Conservation (phyloP, 768 basidiomycete genomes). For the Gymnopilus dilepis region DNA sequence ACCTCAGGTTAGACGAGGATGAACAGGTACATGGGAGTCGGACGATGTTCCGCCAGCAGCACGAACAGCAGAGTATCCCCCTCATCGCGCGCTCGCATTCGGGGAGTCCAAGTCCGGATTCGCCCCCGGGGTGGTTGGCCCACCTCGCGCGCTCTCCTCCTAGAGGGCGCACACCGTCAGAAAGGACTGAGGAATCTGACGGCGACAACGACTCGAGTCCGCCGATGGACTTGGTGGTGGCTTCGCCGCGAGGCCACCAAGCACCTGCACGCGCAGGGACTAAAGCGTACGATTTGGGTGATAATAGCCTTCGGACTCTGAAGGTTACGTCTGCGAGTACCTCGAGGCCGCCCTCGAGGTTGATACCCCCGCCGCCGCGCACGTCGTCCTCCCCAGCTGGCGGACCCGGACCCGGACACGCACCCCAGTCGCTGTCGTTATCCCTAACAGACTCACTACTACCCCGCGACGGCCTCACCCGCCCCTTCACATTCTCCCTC, state of each 20-base stretch:
- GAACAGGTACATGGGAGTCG: conserved; percentile 35
- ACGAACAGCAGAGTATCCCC: conserved; percentile 43
- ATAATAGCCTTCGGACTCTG: no score
- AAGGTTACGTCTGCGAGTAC: no score
- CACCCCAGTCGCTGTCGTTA: conserved; percentile 49
- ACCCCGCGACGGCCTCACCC: conserved; percentile 71
- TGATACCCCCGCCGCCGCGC: conserved; percentile 48
- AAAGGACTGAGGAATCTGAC: no score
- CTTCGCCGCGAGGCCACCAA: conserved; percentile 33
- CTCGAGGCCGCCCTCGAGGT: conserved; percentile 26
- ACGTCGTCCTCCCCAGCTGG: conserved; percentile 22
- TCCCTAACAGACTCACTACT: conserved; percentile 82
- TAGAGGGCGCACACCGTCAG: conserved; percentile 43
- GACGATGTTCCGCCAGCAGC: conserved; percentile 27
- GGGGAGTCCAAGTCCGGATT: conserved; percentile 41
- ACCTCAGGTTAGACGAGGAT: conserved; percentile 78
- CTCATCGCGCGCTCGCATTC: conserved; percentile 43
- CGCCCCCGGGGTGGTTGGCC: conserved; percentile 71
- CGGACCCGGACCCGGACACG: conserved; percentile 17
- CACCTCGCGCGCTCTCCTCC: conserved; percentile 71
- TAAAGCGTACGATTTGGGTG: background rate
- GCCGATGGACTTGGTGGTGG: conserved; percentile 48
- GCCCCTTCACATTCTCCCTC: conserved; percentile 76
- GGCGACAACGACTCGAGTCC: conserved; percentile 47
- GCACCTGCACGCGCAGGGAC: conserved; percentile 31